Evolutionary conservation across 164 flowering plant genomes (phyloP), one percentile per base, ranked within the genome.

Genomic region (Buxus sempervirens): DNA sequence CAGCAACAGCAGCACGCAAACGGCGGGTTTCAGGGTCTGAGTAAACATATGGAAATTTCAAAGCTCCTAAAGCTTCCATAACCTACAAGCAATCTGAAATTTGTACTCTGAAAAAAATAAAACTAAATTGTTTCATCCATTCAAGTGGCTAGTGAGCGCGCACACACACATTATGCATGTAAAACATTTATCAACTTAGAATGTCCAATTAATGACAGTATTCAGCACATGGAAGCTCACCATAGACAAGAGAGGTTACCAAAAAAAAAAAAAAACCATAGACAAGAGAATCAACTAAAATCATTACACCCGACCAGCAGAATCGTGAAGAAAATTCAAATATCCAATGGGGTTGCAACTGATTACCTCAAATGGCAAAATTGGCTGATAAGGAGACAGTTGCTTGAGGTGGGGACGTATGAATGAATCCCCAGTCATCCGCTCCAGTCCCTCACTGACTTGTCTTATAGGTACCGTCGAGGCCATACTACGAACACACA

Each of bases 1-100:
- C 74, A 38, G 99, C 90, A 79, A 96, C 97, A 0, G 99, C 98
- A 69, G 85, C 90, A 73, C 97, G 93, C 54, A 96, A 73, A 60
- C 81, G 79, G 20, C 96, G 92, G 71, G 90, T 93, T 77, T 93
- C 96, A 24, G 99, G 99, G 69, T 96, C 98, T 59, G 99, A 97
- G 77, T 96, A 93, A 32, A 93, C 74, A 77, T 90, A 88, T 0
- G 98, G 96, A 64, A 96, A 96, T 71, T 83, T 91, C 83, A 96
- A 42, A 21, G 85, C 55, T 2, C 91, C 97, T 73, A 92, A 79
- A 71, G 99, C 99, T 79, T 86, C 85, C 66, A 78, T 69, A 61
- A 96, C 99, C 99, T 95, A 81, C 66, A 83, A 64, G 64, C 66
- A 84, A 60, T 74, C 77, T 73, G 78, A 77, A 75, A 75, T 25